A percentile compares a stretch with the other conserved stretches of the same genome.
These are phyloP conservation scores for Claviceps paspali DNA, from an alignment of 2,329 filamentous ascomycete genomes.

Conservation along the genomic window DNA sequence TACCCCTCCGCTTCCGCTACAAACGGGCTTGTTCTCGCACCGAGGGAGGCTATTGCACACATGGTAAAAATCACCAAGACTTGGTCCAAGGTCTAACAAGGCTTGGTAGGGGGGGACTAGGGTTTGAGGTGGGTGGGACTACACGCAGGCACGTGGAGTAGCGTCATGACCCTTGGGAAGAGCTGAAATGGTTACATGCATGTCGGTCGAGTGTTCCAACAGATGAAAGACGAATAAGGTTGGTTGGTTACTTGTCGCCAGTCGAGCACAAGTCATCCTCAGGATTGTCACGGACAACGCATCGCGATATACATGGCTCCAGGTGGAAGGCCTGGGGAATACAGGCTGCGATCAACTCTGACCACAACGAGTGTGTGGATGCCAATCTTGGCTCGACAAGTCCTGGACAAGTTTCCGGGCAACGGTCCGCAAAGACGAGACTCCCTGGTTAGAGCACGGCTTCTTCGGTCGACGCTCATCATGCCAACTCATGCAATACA, in stretches of 20 bases:
- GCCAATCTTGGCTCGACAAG: not conserved
- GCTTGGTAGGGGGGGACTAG: too few species aligned
- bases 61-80: not conserved
- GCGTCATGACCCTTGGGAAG: conserved; percentile 5
- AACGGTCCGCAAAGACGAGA: not conserved
- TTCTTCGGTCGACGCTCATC: too few species aligned
- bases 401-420: not conserved
- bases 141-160: conserved; percentile 5
- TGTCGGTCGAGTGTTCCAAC: not conserved
- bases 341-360: not conserved
- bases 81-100: not conserved
- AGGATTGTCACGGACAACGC: not conserved
- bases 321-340: too few species aligned
- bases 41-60: too few species aligned
- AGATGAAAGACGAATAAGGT: not conserved
- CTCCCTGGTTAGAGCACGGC: not conserved
- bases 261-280: not conserved
- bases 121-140: conserved; percentile 3
- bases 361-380: not conserved
- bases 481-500: not conserved
- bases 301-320: too few species aligned
- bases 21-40: too few species aligned
- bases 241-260: not conserved
- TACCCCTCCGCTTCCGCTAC: too few species aligned
- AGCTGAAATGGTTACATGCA: conserved; percentile 2